These are phyloP conservation scores for Lonicera japonica DNA, from an alignment of 129 eudicot species.

Conservation along the genomic window DNA sequence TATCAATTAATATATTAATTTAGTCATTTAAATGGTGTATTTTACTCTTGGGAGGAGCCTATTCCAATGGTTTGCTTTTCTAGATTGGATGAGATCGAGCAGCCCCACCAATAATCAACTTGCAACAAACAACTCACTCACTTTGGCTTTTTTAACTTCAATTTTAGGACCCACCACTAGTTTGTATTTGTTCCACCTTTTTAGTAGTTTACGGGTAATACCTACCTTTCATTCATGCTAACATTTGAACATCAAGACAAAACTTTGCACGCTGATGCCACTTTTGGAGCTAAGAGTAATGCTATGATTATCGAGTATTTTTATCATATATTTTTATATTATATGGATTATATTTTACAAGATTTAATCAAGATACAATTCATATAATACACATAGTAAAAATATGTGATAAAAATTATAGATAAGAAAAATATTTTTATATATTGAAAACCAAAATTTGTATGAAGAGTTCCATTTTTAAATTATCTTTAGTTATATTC, in stretches of 20 bases:
- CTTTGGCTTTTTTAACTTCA: background rate
- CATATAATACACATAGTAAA: too few relatives aligned
- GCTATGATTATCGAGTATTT: background rate
- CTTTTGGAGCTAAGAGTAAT: background rate
- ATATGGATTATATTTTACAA: too few relatives aligned
- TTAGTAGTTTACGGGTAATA: background rate
- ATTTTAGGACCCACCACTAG: background rate
- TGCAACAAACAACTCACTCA: background rate
- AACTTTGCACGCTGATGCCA: background rate
- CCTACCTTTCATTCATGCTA: background rate
- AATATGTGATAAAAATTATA: too few relatives aligned
- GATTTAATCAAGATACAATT: too few relatives aligned
- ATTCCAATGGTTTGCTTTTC: background rate
- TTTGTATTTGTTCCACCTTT: background rate
- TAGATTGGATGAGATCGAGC: slow-evolving; percentile 1
- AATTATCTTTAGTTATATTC: too few relatives aligned
- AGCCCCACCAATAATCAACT: background rate
- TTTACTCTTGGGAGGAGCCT: too few relatives aligned
- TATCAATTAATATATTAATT: too few relatives aligned
- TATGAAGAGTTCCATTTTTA: background rate
- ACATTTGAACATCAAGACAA: background rate
- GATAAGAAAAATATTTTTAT: too few relatives aligned
- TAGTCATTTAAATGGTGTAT: too few relatives aligned
- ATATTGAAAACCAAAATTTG: too few relatives aligned
- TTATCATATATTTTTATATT: too few relatives aligned